Conservation (phyloP, 129 eudicot species). For the Artemisia tridentata region DNA sequence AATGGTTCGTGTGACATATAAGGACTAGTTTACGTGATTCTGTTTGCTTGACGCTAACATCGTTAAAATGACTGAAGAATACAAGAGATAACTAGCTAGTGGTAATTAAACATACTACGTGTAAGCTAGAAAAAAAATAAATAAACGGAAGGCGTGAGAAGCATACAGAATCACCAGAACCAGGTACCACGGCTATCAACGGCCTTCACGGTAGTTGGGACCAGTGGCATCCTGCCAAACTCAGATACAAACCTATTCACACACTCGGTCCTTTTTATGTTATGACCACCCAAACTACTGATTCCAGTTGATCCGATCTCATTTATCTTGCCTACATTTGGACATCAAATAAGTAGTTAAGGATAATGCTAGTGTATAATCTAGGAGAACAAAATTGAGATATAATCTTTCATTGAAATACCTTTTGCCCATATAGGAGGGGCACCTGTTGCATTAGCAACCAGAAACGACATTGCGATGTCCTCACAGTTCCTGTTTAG, state of each 20-base stretch:
- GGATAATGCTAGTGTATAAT: not conserved
- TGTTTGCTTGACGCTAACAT: slow-evolving; percentile 3
- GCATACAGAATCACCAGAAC: slow-evolving; percentile 66
- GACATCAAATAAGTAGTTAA: slow-evolving; percentile 20
- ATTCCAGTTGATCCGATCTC: slow-evolving; percentile 94
- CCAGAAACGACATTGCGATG: slow-evolving; percentile 79
- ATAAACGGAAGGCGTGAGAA: not conserved
- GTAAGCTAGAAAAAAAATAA: not conserved
- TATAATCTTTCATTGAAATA: not conserved
- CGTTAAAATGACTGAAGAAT: slow-evolving; percentile 7
- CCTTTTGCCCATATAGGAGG: slow-evolving; percentile 73
- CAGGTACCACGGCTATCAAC: slow-evolving; percentile 77
- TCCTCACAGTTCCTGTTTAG: slow-evolving; percentile 74
- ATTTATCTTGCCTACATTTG: slow-evolving; percentile 58
- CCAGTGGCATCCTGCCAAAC: slow-evolving; percentile 76
- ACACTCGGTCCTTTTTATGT: slow-evolving; percentile 61
- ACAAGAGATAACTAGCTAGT: slow-evolving; percentile 5
- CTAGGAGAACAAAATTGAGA: not conserved
- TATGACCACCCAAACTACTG: slow-evolving; percentile 91
- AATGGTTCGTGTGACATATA: not conserved
- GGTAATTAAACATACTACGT: not conserved
- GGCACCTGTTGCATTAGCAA: slow-evolving; percentile 68
- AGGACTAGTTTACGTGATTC: slow-evolving; percentile 1
- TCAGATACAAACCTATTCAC: slow-evolving; percentile 69
- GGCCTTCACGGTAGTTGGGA: slow-evolving; percentile 79